These are phyloP conservation scores for Elymus sibiricus DNA, from an alignment of 176 grass and related monocot genomes.

Conservation along the genomic window DNA sequence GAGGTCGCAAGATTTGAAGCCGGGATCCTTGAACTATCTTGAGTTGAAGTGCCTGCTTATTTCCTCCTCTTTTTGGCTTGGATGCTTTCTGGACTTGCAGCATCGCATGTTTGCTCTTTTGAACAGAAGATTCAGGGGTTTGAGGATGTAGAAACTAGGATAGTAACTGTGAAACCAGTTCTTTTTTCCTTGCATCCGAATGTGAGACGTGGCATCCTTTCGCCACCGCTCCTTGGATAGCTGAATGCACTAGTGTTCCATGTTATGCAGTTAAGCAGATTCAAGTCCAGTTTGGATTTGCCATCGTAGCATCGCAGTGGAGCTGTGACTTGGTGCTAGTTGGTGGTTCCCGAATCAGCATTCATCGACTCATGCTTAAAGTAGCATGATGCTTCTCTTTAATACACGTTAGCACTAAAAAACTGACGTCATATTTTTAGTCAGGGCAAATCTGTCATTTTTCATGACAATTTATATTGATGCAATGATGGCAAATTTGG, in stretches of 20 bases:
- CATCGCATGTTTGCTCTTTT: not conserved
- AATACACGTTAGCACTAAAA: too few relatives aligned
- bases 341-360: not conserved
- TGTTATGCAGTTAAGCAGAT: not conserved
- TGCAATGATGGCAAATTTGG: too few relatives aligned
- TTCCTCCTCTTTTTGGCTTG: not conserved
- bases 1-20: not conserved
- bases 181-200: not conserved
- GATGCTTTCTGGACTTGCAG: not conserved
- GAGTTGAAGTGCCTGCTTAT: not conserved
- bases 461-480: too few relatives aligned
- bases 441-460: too few relatives aligned
- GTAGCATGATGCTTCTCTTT: not conserved
- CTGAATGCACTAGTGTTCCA: not conserved
- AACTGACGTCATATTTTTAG: too few relatives aligned
- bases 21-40: not conserved
- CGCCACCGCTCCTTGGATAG: not conserved
- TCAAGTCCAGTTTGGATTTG: not conserved
- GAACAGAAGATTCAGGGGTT: not conserved
- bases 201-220: not conserved
- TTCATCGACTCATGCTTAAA: not conserved
- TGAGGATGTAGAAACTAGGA: not conserved
- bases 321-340: not conserved
- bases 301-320: not conserved
- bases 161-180: not conserved